These are phyloP conservation scores for Aspergillus fischeri DNA, from an alignment of 2,329 filamentous ascomycete genomes.

Conservation along the genomic window DNA sequence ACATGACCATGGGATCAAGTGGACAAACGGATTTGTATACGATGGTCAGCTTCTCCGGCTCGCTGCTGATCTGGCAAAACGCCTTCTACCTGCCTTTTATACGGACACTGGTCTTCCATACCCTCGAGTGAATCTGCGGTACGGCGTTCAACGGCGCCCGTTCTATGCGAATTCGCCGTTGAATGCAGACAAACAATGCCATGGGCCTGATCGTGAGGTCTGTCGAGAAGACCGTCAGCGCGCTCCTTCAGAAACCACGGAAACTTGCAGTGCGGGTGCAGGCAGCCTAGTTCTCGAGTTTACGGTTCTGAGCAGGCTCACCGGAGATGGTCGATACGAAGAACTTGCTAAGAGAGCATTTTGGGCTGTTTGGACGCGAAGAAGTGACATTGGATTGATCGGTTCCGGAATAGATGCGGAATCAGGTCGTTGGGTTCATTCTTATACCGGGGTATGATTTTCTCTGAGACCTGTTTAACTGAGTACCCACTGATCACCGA, in stretches of 20 bases:
- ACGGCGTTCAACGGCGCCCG: conserved; percentile 65
- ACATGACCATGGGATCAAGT: conserved; percentile 51
- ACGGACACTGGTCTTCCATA: conserved; percentile 90
- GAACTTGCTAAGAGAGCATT: conserved; percentile 86
- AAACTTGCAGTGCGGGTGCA: conserved; percentile 96
- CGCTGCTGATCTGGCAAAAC: conserved; percentile 76
- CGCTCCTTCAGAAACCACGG: conserved; percentile 67
- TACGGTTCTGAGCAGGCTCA: conserved; percentile 81
- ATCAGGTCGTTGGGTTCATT: conserved; percentile 80
- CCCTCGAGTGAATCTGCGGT: conserved; percentile 83
- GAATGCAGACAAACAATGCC: conserved; percentile 49
- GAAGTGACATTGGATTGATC: conserved; percentile 81
- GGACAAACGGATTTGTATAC: conserved; percentile 76
- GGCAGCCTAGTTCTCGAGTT: conserved; percentile 93
- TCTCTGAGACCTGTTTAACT: neutral
- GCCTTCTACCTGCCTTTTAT: conserved; percentile 87
- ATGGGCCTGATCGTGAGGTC: conserved; percentile 41
- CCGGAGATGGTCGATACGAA: conserved; percentile 83
- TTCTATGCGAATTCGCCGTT: conserved; percentile 87
- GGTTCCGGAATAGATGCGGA: conserved; percentile 92
- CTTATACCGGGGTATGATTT: conserved; percentile 65
- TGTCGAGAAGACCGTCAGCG: conserved; percentile 33
- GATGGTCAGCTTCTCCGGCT: conserved; percentile 87
- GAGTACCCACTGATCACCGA: neutral
- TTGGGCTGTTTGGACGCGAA: conserved; percentile 90